Evolutionary conservation across 257 asterid genomes (phyloP), one percentile per base, ranked within the genome.

Genomic region (Gardenia jasminoides): DNA sequence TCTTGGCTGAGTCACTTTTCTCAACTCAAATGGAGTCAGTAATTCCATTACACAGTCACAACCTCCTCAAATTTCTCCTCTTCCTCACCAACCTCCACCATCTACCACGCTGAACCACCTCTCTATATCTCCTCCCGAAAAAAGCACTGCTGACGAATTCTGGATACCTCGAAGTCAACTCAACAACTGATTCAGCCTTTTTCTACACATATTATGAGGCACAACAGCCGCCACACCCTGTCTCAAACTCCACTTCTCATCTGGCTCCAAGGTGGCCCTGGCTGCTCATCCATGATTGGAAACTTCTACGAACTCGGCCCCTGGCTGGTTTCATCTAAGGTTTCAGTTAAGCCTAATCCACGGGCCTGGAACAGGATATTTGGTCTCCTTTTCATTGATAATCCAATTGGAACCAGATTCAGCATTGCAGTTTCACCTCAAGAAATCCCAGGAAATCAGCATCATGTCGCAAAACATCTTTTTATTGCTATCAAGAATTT

Each of bases 201-300:
- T 94, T 86, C 90, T 94, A 86, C 87, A 83, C 97, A 2, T 94
- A 67, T 81, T 94, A 94, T 56, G 98, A 91, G 89, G 88, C 97
- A 3, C 92, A 82, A 80, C 76, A 76, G 15, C 74, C 84, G 28
- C 67, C 41, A 41, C 62, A 6, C 94, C 50, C 72, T 79, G 58
- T 77, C 91, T 68, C 78, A 87, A 44, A 85, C 89, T 52, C 97
- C 97, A 39, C 81, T 94, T 47, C 80, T 90, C 47, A 85, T 94
- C 43, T 94, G 98, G 97, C 97, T 92, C 12, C 97, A 94, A 84
- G 98, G 97, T 1, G 97, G 98, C 67, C 97, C 96, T 64, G 97
- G 97, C 44, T 94, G 98, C 72, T 89, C 97, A 2, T 94, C 97
- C 54, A 88, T 92, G 97, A 9, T 91, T 1, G 98, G 88, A 20